Conservation (phyloP, 148 eudicot species). For the Camellia granthamiana region DNA sequence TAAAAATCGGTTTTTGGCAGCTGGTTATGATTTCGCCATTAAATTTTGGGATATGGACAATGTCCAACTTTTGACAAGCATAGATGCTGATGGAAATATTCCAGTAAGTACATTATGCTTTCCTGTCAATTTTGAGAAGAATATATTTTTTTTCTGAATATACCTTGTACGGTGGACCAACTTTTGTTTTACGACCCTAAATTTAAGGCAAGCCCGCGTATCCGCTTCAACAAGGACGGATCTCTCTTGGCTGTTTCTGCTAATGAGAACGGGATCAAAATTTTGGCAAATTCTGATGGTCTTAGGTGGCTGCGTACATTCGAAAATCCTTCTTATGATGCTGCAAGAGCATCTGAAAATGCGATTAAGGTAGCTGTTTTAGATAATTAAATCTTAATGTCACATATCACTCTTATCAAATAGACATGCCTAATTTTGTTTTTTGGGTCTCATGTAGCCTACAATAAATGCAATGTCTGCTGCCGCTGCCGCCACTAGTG, state of each 20-base stretch:
- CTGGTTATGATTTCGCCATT: slow-evolving; percentile 76
- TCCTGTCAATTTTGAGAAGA: not conserved
- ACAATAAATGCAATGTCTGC: slow-evolving; percentile 52
- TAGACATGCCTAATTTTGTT: slow-evolving; percentile 7
- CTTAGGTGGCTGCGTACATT: slow-evolving; percentile 51
- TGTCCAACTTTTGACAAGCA: slow-evolving; percentile 62
- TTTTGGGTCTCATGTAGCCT: slow-evolving; percentile 45
- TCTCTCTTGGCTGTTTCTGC: slow-evolving; percentile 75
- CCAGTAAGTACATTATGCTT: slow-evolving; percentile 48
- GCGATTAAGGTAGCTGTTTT: slow-evolving; percentile 43
- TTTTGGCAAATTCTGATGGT: slow-evolving; percentile 73
- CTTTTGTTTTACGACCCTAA: slow-evolving; percentile 7
- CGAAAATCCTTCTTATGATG: slow-evolving; percentile 50
- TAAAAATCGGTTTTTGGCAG: slow-evolving; percentile 68
- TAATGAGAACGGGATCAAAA: slow-evolving; percentile 64
- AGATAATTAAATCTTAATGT: not conserved
- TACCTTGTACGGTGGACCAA: not conserved
- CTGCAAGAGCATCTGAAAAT: slow-evolving; percentile 58
- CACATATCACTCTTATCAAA: not conserved
- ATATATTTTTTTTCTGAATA: not conserved
- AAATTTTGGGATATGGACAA: slow-evolving; percentile 95
- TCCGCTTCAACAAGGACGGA: slow-evolving; percentile 85
- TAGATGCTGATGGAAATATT: slow-evolving; percentile 84
- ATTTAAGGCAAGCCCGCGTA: slow-evolving; percentile 72
- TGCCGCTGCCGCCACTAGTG: slow-evolving; percentile 47